phyloP scores from a whole-genome alignment of 306 rosid genomes.

The Arachis stenosperma region DNA sequence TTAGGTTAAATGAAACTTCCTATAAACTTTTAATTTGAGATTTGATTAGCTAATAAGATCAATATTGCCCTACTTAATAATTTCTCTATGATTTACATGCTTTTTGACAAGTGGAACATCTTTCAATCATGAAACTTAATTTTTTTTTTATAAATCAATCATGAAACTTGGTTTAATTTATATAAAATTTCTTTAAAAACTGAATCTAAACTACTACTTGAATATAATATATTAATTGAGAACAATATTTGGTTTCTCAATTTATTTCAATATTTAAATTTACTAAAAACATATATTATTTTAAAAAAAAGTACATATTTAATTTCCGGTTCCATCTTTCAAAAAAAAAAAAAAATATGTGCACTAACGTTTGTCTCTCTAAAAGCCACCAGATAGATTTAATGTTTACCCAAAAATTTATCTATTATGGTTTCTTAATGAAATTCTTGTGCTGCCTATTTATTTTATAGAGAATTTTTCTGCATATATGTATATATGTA shows the following conservation, averaged over 20 bases:
- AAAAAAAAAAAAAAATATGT: not conserved
- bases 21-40: constrained; percentile 13
- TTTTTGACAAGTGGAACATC: constrained; percentile 6
- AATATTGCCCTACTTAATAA: constrained; percentile 18
- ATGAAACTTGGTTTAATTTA: not conserved
- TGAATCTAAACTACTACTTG: not conserved
- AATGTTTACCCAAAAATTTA: not conserved
- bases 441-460: not conserved
- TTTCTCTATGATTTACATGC: constrained; percentile 1
- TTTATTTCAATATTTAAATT: not conserved
- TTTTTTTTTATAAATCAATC: not conserved
- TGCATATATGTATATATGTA: no score
- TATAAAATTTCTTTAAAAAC: not conserved
- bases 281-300: not conserved
- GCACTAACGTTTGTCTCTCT: no score
- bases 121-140: not conserved
- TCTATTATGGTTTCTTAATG: not conserved
- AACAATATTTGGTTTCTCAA: not conserved
- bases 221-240: not conserved
- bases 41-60: constrained; percentile 5
- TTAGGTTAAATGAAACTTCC: constrained; percentile 21
- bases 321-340: not conserved
- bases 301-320: not conserved
- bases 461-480: not conserved
- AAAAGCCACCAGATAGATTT: not conserved